These are phyloP conservation scores for Plasmodium relictum DNA, from an alignment of 169 alveolate species.

Conservation along the genomic window DNA sequence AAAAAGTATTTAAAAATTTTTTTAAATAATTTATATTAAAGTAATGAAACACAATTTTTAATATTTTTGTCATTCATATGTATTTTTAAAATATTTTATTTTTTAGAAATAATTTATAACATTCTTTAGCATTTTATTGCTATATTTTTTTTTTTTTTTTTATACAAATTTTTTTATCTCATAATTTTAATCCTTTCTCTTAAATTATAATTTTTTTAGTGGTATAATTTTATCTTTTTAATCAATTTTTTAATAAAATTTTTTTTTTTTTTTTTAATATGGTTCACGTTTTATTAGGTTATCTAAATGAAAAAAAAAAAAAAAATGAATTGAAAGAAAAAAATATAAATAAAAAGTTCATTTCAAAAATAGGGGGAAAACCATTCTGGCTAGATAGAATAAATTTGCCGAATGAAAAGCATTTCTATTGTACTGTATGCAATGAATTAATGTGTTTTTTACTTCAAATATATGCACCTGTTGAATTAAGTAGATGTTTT, in stretches of 20 bases:
- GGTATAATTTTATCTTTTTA: not conserved
- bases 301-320: constrained; percentile 11
- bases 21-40: no score
- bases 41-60: no score
- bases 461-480: constrained; percentile 86
- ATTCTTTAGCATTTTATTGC: no score
- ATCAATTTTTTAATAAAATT: not conserved
- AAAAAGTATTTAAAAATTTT: no score
- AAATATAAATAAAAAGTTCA: constrained; percentile 82
- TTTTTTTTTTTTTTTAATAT: not conserved
- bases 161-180: no score
- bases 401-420: constrained; percentile 77
- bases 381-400: constrained; percentile 88
- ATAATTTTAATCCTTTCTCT: no score
- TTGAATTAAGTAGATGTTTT: constrained; percentile 77
- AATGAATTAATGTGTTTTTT: constrained; percentile 80
- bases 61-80: no score
- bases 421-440: constrained; percentile 79
- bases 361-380: constrained; percentile 85
- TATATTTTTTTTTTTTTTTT: no score
- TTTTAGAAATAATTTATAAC: no score
- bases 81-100: no score
- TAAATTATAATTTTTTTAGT: no score
- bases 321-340: constrained; percentile 74
- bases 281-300: constrained; percentile 43